Evolutionary conservation across 495 filamentous ascomycete genomes (phyloP).

Genomic region (Chaetomium fimeti): DNA sequence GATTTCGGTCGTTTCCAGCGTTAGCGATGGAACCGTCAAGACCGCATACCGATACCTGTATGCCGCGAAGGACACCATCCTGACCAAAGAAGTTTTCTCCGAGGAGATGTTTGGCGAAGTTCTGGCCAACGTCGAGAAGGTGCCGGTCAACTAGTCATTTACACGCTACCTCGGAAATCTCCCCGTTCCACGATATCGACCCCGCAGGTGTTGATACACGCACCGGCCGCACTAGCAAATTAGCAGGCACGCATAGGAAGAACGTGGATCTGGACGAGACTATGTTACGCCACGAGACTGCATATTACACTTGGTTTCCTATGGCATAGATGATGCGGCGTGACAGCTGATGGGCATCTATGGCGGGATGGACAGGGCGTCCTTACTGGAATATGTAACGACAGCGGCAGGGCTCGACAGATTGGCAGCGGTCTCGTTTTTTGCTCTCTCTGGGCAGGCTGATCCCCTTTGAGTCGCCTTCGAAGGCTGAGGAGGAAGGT

Average conservation of each 20-base stretch:
- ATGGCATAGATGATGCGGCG: slow-evolving; percentile 4
- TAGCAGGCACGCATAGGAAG: background rate
- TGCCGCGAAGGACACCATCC: slow-evolving; percentile 64
- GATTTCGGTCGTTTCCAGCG: slow-evolving; percentile 74
- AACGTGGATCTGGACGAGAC: background rate
- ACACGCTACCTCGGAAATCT: background rate
- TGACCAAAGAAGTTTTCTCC: slow-evolving; percentile 69
- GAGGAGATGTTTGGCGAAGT: slow-evolving; percentile 60
- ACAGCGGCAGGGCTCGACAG: slow-evolving; percentile 9
- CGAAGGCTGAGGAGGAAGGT: background rate
- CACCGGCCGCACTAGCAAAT: background rate
- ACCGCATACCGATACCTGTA: slow-evolving; percentile 90
- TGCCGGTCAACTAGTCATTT: slow-evolving; percentile 56
- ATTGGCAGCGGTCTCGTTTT: slow-evolving; percentile 8
- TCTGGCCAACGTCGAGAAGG: slow-evolving; percentile 47
- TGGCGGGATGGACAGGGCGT: slow-evolving; percentile 11
- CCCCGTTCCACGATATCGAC: background rate
- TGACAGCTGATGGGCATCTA: slow-evolving; percentile 12
- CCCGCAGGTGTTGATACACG: background rate
- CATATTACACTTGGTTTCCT: background rate
- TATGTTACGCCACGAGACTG: background rate
- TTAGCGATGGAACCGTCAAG: slow-evolving; percentile 94
- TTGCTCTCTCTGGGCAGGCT: slow-evolving; percentile 8
- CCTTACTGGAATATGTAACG: slow-evolving; percentile 23
- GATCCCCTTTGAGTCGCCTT: background rate